Percentiles rank a stretch among this genome's conserved stretches.
phyloP scores from a whole-genome alignment of 441 rosid species.

The Populus tomentosa region DNA sequence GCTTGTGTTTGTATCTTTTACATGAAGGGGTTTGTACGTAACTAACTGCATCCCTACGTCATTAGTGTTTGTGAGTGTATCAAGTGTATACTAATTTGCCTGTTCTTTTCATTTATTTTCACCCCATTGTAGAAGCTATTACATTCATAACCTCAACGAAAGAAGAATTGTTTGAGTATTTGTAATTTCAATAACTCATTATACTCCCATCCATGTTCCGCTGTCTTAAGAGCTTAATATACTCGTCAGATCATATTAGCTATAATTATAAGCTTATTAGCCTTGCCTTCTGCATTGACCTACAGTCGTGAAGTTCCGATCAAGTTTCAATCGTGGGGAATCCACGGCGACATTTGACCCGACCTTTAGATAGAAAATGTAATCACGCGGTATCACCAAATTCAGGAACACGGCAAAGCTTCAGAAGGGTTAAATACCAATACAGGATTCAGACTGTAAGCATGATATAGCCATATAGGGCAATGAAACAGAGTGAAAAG shows the following conservation, averaged over 20 bases:
- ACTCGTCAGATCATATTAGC: too few species aligned
- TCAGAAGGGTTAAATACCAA: background rate
- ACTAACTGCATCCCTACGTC: constrained; percentile 13
- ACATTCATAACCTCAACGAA: background rate
- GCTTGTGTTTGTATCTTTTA: constrained; percentile 11
- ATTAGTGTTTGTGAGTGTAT: background rate
- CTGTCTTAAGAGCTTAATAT: too few species aligned
- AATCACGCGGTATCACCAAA: background rate
- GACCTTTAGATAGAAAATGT: background rate
- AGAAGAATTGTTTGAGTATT: background rate
- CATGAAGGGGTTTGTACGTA: constrained; percentile 21
- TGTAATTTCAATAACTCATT: background rate
- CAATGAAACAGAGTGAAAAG: background rate
- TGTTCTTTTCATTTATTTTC: background rate
- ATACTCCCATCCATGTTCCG: too few species aligned
- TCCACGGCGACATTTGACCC: background rate
- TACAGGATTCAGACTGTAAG: background rate
- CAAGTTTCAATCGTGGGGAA: too few species aligned
- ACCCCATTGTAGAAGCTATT: background rate
- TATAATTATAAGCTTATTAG: too few species aligned
- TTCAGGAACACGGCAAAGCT: background rate
- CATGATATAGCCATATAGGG: background rate
- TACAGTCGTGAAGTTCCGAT: too few species aligned
- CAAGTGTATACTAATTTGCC: constrained; percentile 24
- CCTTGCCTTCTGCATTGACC: too few species aligned